Conservation (phyloP, 495 filamentous ascomycete genomes). For the Aspergillus affinis region DNA sequence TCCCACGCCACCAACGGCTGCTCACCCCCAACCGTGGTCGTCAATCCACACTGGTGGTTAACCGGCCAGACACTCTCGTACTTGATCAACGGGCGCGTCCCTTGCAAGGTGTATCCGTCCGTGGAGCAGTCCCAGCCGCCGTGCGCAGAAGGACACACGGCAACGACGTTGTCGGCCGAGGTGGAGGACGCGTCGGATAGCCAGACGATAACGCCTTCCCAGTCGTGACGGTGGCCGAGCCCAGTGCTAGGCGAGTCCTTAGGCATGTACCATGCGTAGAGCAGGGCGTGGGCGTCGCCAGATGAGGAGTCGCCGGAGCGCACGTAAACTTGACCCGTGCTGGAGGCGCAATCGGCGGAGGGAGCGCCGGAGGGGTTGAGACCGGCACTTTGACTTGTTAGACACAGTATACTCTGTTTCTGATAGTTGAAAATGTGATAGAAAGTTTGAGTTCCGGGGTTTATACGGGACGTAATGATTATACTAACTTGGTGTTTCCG, state of each 20-base stretch:
- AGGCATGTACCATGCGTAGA: slow-evolving; percentile 56
- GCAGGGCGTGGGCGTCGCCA: slow-evolving; percentile 42
- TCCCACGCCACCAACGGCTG: slow-evolving; percentile 58
- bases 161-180: slow-evolving; percentile 44
- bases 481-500: slow-evolving; percentile 49
- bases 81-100: slow-evolving; percentile 42
- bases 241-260: slow-evolving; percentile 45
- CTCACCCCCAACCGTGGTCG: slow-evolving; percentile 42
- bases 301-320: slow-evolving; percentile 33
- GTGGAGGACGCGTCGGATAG: slow-evolving; percentile 34
- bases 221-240: slow-evolving; percentile 51
- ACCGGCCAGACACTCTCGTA: slow-evolving; percentile 52
- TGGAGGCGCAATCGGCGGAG: slow-evolving; percentile 41
- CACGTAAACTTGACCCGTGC: slow-evolving; percentile 52
- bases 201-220: slow-evolving; percentile 54
- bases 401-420: not conserved
- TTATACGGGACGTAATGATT: not conserved
- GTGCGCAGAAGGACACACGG: slow-evolving; percentile 52
- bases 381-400: slow-evolving; percentile 33
- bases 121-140: slow-evolving; percentile 51
- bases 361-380: slow-evolving; percentile 35
- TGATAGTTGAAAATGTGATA: not conserved
- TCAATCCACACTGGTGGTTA: slow-evolving; percentile 48
- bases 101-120: slow-evolving; percentile 35
- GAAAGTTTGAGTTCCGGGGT: too few relatives aligned